phyloP scores from a whole-genome alignment of 768 basidiomycete genomes.

The Mrakia frigida region DNA sequence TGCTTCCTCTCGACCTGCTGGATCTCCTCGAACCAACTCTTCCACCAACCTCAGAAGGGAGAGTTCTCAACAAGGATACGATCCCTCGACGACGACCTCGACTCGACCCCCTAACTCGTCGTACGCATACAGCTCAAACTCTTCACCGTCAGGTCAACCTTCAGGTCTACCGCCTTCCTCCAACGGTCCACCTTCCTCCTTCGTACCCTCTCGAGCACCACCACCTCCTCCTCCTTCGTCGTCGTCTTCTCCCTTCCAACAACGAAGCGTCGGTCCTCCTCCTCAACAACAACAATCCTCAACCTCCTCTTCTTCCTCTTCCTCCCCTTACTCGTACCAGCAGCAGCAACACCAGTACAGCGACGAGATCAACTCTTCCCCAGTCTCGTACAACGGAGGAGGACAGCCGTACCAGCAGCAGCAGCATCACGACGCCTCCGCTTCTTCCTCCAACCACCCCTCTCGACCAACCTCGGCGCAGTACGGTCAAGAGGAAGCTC shows the following conservation, averaged over 20 bases:
- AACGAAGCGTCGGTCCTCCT: constrained; percentile 1
- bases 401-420: neutral
- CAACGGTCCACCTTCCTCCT: constrained; percentile 22
- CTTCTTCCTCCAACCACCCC: neutral
- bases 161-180: constrained; percentile 10
- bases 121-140: neutral
- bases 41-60: neutral
- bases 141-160: no score
- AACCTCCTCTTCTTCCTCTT: neutral
- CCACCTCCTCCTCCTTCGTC: constrained; percentile 14
- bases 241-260: constrained; percentile 7
- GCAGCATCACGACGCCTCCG: no score
- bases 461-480: neutral
- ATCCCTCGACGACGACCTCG: neutral
- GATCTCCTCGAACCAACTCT: neutral
- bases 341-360: constrained; percentile 1
- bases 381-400: constrained; percentile 11
- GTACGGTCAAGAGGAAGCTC: neutral
- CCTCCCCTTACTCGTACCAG: neutral
- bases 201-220: constrained; percentile 11
- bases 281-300: neutral
- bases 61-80: no score
- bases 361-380: constrained; percentile 13
- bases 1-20: neutral
- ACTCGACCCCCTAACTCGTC: constrained; percentile 9